phyloP scores from a whole-genome alignment of 768 basidiomycete genomes.

The Leccinum subtestaceum region DNA sequence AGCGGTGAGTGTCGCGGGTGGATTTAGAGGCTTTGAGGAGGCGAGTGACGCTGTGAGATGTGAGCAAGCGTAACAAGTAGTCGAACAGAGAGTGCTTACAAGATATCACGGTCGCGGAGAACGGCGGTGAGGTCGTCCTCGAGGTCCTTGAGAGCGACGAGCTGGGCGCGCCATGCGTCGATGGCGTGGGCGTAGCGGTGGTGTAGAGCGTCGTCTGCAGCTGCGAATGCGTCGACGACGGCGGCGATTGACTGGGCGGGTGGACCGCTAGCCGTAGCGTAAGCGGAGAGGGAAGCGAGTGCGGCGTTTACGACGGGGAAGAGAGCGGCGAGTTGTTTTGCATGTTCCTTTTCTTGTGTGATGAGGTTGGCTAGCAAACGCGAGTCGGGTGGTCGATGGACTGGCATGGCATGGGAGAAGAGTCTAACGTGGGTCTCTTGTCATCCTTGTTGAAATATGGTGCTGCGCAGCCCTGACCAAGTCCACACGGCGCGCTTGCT shows the following conservation, averaged over 20 bases:
- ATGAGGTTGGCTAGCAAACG: conserved; percentile 69
- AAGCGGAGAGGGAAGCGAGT: conserved; percentile 66
- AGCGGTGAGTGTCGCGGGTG: conserved; percentile 37
- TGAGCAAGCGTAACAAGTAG: too few species aligned
- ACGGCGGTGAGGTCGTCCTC: conserved; percentile 74
- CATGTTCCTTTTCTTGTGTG: conserved; percentile 67
- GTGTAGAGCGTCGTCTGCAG: conserved; percentile 64
- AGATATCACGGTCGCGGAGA: conserved; percentile 69
- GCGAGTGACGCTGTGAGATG: conserved; percentile 58
- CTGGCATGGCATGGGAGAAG: conserved; percentile 58
- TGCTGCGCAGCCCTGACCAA: too few species aligned
- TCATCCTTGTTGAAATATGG: too few species aligned
- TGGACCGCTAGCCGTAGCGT: conserved; percentile 55
- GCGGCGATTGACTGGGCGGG: conserved; percentile 25
- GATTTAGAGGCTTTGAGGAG: conserved; percentile 75
- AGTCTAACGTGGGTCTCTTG: neutral
- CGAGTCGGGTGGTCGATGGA: conserved; percentile 71
- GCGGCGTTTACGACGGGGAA: conserved; percentile 58
- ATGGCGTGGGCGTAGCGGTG: conserved; percentile 56
- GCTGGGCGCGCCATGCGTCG: conserved; percentile 62
- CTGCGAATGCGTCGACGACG: conserved; percentile 56
- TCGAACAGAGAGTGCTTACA: conserved; percentile 46
- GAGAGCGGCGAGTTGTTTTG: conserved; percentile 55
- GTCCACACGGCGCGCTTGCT: too few species aligned
- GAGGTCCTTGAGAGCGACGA: conserved; percentile 57